Evolutionary conservation across 202 grass and related monocot species (phyloP).

Genomic region (Miscanthus sacchariflorus): DNA sequence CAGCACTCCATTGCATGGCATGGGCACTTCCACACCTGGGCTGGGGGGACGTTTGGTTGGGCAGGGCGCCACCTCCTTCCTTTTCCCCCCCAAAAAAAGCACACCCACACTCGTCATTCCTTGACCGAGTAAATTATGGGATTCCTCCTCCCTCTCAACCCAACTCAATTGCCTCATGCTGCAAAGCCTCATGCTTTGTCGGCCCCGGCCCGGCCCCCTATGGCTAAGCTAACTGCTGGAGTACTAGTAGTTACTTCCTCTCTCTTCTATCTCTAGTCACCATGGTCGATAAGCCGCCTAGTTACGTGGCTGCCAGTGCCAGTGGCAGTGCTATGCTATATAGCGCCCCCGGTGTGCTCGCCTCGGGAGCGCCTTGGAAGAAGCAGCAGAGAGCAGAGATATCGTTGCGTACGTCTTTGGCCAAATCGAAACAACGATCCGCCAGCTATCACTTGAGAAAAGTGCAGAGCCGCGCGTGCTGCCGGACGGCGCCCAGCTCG

Average conservation of each 20-base stretch:
- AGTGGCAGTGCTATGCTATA: slow-evolving; percentile 12
- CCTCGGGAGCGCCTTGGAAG: slow-evolving; percentile 50
- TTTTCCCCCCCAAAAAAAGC: slow-evolving; percentile 54
- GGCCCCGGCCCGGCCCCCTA: slow-evolving; percentile 46
- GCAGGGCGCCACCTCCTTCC: slow-evolving; percentile 42
- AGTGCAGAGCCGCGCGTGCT: background rate
- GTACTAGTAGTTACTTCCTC: background rate
- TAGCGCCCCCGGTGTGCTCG: slow-evolving; percentile 26
- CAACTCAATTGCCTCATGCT: slow-evolving; percentile 76
- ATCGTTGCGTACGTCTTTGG: slow-evolving; percentile 65
- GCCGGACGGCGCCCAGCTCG: background rate
- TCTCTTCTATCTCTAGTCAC: background rate
- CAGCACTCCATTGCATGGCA: slow-evolving; percentile 49
- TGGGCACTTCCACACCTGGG: background rate
- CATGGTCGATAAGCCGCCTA: background rate
- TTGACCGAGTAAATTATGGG: slow-evolving; percentile 48
- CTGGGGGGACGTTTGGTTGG: slow-evolving; percentile 32
- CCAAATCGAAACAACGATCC: background rate
- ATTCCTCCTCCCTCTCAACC: slow-evolving; percentile 9
- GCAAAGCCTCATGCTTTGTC: slow-evolving; percentile 92
- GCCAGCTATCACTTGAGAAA: too few relatives aligned
- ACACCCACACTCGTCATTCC: background rate
- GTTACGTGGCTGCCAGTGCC: background rate
- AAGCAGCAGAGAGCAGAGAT: slow-evolving; percentile 22
- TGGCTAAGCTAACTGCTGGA: slow-evolving; percentile 11